phyloP scores from a whole-genome alignment of 371 early-diverging fungal genomes.

The Actinomucor elegans region DNA sequence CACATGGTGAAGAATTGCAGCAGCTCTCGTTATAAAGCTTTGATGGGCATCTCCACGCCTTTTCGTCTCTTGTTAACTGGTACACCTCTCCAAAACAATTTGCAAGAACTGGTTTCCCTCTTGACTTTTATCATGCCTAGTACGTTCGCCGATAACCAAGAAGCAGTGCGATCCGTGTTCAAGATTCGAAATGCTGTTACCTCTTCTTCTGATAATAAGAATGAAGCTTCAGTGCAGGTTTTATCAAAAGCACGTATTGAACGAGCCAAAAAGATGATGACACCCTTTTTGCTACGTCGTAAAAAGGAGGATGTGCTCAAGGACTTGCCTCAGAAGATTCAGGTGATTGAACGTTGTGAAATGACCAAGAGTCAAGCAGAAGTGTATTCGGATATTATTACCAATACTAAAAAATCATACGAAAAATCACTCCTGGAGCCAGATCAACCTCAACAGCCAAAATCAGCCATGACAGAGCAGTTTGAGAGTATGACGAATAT shows the following conservation, averaged over 20 bases:
- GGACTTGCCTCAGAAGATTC: constrained; percentile 67
- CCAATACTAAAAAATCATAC: constrained; percentile 30
- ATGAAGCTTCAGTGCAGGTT: constrained; percentile 34
- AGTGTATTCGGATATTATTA: constrained; percentile 44
- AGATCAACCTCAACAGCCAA: constrained; percentile 11
- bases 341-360: constrained; percentile 45
- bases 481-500: constrained; percentile 56
- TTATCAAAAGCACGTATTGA: constrained; percentile 60
- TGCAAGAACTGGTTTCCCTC: constrained; percentile 78
- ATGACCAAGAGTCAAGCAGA: constrained; percentile 44
- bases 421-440: not conserved
- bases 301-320: constrained; percentile 70
- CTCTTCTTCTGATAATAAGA: constrained; percentile 20
- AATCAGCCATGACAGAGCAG: constrained; percentile 16
- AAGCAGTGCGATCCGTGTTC: constrained; percentile 52
- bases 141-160: constrained; percentile 70
- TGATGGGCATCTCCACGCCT: constrained; percentile 59
- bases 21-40: constrained; percentile 76
- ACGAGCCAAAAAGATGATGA: constrained; percentile 75
- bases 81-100: constrained; percentile 88
- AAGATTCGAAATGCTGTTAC: constrained; percentile 39
- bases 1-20: constrained; percentile 90
- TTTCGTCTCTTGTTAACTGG: constrained; percentile 79
- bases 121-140: constrained; percentile 93
- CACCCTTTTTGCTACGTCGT: constrained; percentile 79